Conservation (phyloP, 225 moss, liverwort and hornwort species). For the Pseudoscleropodium purum region DNA sequence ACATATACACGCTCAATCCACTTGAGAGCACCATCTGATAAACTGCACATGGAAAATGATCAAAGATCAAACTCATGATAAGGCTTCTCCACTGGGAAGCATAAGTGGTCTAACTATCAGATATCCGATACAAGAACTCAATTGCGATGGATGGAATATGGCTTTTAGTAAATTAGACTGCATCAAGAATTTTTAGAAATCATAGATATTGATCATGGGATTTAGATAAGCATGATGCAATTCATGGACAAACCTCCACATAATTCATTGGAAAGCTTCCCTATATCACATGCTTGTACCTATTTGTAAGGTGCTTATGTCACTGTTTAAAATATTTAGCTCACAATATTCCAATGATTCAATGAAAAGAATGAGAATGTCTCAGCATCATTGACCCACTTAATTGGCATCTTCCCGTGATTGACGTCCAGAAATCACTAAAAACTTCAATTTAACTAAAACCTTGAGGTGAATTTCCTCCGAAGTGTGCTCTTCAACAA, state of each 20-base stretch:
- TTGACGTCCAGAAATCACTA: not conserved
- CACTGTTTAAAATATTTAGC: not conserved
- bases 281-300: not conserved
- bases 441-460: not conserved
- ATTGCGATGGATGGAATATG: not conserved
- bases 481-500: not conserved
- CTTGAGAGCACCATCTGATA: constrained; percentile 68
- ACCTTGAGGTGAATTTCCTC: not conserved
- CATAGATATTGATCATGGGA: not conserved
- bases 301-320: not conserved
- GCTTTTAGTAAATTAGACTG: not conserved
- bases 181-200: not conserved
- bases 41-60: constrained; percentile 33
- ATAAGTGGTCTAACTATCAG: not conserved
- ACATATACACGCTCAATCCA: constrained; percentile 72
- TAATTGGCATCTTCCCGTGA: not conserved
- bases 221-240: not conserved
- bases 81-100: not conserved
- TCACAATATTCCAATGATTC: not conserved
- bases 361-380: not conserved
- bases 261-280: not conserved
- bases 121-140: not conserved
- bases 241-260: not conserved
- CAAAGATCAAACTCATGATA: not conserved
- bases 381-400: not conserved